A percentile compares a stretch with the other conserved stretches of the same genome.
phyloP scores from a whole-genome alignment of 2,329 filamentous ascomycete genomes.

The Orbilia javanica region DNA sequence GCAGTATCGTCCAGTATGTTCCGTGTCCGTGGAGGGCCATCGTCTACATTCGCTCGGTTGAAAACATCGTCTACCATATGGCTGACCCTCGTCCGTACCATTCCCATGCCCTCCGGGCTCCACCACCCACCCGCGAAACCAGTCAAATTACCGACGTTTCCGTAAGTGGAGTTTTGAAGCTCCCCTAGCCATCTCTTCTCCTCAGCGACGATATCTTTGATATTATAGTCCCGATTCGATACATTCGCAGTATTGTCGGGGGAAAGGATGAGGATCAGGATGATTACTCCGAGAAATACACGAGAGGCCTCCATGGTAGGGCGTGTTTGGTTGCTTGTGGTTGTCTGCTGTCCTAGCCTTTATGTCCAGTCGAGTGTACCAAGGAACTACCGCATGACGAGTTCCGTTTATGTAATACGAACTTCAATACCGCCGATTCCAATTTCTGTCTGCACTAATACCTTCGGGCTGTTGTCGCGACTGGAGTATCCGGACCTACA shows the following conservation, averaged over 20 bases:
- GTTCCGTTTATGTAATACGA: constrained; percentile 14
- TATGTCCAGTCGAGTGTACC: background rate
- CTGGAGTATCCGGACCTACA: background rate
- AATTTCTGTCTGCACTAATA: background rate
- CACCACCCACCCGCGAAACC: constrained; percentile 58
- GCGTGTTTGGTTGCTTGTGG: background rate
- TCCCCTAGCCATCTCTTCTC: constrained; percentile 60
- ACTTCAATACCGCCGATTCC: background rate
- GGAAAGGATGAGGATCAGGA: constrained; percentile 61
- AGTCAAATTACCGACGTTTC: constrained; percentile 61
- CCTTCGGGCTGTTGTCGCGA: background rate
- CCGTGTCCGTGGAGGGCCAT: constrained; percentile 4
- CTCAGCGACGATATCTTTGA: constrained; percentile 59
- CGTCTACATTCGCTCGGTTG: constrained; percentile 39
- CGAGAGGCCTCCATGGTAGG: constrained; percentile 56
- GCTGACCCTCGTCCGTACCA: constrained; percentile 58
- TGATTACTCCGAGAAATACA: constrained; percentile 59
- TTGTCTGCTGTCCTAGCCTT: background rate
- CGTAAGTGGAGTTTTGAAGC: constrained; percentile 62
- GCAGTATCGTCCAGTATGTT: constrained; percentile 54
- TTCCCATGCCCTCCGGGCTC: constrained; percentile 47
- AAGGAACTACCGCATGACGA: constrained; percentile 8
- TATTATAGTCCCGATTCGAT: constrained; percentile 58
- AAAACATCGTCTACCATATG: constrained; percentile 60
- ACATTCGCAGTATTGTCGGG: constrained; percentile 60